These are phyloP conservation scores for Mayamaea pseudoterrestris DNA, from an alignment of 108 stramenopile genomes.

Conservation along the genomic window DNA sequence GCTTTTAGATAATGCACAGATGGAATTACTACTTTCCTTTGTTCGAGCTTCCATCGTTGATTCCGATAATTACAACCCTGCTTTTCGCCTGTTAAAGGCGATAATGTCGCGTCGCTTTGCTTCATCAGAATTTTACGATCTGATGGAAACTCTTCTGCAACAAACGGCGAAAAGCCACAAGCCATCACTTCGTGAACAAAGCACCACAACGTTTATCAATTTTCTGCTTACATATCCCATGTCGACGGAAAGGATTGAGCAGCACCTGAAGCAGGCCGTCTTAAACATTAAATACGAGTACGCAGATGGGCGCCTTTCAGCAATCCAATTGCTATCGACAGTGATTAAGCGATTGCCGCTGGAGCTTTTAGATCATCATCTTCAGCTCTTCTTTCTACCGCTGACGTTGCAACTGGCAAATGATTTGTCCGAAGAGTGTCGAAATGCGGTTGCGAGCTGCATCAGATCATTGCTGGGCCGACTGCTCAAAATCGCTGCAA, in stretches of 20 bases:
- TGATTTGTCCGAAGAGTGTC: slow-evolving; percentile 74
- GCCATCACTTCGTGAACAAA: slow-evolving; percentile 48
- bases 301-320: slow-evolving; percentile 78
- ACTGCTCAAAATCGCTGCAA: slow-evolving; percentile 41
- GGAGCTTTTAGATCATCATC: slow-evolving; percentile 45
- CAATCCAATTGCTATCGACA: slow-evolving; percentile 35
- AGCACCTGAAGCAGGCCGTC: slow-evolving; percentile 66
- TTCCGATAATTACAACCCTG: slow-evolving; percentile 70
- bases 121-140: slow-evolving; percentile 77
- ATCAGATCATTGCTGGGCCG: slow-evolving; percentile 44
- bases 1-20: slow-evolving; percentile 48
- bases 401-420: slow-evolving; percentile 80
- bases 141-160: slow-evolving; percentile 72
- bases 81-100: slow-evolving; percentile 59
- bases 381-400: slow-evolving; percentile 73
- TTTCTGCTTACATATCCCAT: slow-evolving; percentile 86
- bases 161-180: slow-evolving; percentile 72
- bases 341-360: slow-evolving; percentile 60
- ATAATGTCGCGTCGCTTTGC: slow-evolving; percentile 45
- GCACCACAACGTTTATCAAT: slow-evolving; percentile 52
- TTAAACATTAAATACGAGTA: slow-evolving; percentile 82
- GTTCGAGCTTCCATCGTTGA: slow-evolving; percentile 45
- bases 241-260: slow-evolving; percentile 55
- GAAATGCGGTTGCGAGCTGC: slow-evolving; percentile 40
- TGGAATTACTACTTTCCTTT: slow-evolving; percentile 63